Evolutionary conservation across 179 eudicot species (phyloP).

Genomic region (Heliamphora ciliata): DNA sequence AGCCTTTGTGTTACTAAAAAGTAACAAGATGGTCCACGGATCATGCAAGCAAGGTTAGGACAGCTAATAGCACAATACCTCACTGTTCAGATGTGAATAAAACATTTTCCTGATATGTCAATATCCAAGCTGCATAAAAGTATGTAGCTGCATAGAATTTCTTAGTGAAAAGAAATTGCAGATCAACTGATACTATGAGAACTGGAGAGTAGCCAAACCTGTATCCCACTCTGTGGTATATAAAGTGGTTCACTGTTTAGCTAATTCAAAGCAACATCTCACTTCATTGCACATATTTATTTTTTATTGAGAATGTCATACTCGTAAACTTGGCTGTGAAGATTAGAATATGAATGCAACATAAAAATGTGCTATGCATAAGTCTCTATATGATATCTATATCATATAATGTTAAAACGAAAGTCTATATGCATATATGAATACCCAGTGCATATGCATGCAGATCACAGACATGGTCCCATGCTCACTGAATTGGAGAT

Average conservation of each 20-base stretch:
- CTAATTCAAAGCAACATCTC: background rate
- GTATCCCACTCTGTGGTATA: background rate
- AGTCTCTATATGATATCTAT: background rate
- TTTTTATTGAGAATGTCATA: background rate
- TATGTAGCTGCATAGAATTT: background rate
- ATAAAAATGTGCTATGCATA: background rate
- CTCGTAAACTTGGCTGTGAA: background rate
- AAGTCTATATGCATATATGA: background rate
- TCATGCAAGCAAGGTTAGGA: background rate
- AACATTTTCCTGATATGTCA: background rate
- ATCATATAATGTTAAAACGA: background rate
- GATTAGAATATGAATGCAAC: background rate
- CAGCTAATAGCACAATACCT: background rate
- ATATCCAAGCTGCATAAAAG: background rate
- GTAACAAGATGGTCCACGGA: background rate
- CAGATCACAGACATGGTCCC: background rate
- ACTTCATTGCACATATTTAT: background rate
- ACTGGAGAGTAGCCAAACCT: background rate
- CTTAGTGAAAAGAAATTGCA: background rate
- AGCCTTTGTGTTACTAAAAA: background rate
- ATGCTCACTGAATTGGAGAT: background rate
- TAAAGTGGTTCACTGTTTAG: background rate
- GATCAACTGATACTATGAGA: background rate
- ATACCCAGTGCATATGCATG: background rate
- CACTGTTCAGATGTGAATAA: background rate